A percentile compares a stretch with the other conserved stretches of the same genome.
These are phyloP conservation scores for Gossypioides kirkii DNA, from an alignment of 345 rosid genomes.

Conservation along the genomic window DNA sequence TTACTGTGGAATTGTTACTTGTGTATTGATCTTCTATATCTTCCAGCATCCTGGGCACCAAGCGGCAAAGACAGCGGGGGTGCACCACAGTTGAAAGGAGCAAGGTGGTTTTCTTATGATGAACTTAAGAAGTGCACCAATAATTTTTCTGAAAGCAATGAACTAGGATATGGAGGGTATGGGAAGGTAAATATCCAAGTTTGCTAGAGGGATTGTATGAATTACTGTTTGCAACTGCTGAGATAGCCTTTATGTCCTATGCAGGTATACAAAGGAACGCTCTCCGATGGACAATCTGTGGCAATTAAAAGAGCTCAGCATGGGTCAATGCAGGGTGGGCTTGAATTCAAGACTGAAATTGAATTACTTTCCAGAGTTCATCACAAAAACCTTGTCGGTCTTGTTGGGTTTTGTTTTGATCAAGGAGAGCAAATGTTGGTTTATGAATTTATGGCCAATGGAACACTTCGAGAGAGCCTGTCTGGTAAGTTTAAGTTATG, in stretches of 20 bases:
- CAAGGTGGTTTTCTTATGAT: conserved; percentile 89
- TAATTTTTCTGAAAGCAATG: conserved; percentile 65
- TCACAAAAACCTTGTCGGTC: conserved; percentile 88
- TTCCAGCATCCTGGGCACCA: conserved; percentile 85
- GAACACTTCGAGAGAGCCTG: conserved; percentile 75
- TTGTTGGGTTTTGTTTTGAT: conserved; percentile 87
- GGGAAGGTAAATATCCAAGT: conserved; percentile 57
- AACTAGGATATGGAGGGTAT: conserved; percentile 91
- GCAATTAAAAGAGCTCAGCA: conserved; percentile 91
- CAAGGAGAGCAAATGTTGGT: conserved; percentile 89
- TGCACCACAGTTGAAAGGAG: conserved; percentile 91
- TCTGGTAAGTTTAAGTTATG: conserved; percentile 40
- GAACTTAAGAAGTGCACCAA: conserved; percentile 79
- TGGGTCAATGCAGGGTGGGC: conserved; percentile 92
- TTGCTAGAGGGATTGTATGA: background rate
- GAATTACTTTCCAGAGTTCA: conserved; percentile 94
- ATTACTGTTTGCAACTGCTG: background rate
- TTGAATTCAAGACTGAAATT: conserved; percentile 92
- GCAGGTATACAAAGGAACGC: conserved; percentile 84
- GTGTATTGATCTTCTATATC: background rate
- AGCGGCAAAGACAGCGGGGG: conserved; percentile 84
- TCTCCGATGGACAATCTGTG: conserved; percentile 63
- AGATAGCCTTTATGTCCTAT: background rate
- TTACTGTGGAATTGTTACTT: background rate
- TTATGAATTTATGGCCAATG: conserved; percentile 82